phyloP scores from a whole-genome alignment of 495 filamentous ascomycete species.

The Bacidia rubella region DNA sequence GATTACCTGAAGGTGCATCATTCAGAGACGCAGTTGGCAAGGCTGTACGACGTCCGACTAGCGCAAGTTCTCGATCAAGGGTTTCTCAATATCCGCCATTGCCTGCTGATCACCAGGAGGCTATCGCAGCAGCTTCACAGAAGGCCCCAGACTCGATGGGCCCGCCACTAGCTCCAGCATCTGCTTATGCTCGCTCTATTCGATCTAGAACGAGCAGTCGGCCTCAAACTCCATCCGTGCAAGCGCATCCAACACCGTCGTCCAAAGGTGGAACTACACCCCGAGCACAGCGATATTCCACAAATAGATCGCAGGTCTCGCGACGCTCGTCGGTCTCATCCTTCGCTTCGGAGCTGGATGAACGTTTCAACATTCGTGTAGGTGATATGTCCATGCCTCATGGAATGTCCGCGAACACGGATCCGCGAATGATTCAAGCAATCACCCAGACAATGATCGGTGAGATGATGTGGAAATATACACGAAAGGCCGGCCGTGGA shows the following conservation, averaged over 20 bases:
- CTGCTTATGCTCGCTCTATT: constrained; percentile 44
- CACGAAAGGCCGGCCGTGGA: constrained; percentile 72
- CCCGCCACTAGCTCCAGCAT: constrained; percentile 71
- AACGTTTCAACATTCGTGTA: constrained; percentile 64
- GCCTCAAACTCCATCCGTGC: constrained; percentile 57
- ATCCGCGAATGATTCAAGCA: constrained; percentile 97
- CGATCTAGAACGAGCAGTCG: constrained; percentile 32
- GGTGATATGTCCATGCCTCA: constrained; percentile 44
- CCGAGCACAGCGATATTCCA: constrained; percentile 34
- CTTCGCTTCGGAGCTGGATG: constrained; percentile 86
- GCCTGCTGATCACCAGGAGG: constrained; percentile 67
- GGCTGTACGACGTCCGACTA: constrained; percentile 46
- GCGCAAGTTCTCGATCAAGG: constrained; percentile 47
- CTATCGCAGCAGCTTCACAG: constrained; percentile 58
- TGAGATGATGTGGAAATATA: constrained; percentile 98
- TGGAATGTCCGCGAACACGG: constrained; percentile 52
- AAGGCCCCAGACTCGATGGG: constrained; percentile 56
- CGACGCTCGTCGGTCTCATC: constrained; percentile 84
- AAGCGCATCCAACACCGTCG: constrained; percentile 17
- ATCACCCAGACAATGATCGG: constrained; percentile 99
- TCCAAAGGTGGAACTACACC: constrained; percentile 42
- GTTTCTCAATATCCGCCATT: constrained; percentile 54
- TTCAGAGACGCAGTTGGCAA: constrained; percentile 17
- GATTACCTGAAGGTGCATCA: constrained; percentile 12
- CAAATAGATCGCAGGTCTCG: constrained; percentile 42